Conservation (phyloP, 2,329 filamentous ascomycete species). For the Clonostachys sp. region DNA sequence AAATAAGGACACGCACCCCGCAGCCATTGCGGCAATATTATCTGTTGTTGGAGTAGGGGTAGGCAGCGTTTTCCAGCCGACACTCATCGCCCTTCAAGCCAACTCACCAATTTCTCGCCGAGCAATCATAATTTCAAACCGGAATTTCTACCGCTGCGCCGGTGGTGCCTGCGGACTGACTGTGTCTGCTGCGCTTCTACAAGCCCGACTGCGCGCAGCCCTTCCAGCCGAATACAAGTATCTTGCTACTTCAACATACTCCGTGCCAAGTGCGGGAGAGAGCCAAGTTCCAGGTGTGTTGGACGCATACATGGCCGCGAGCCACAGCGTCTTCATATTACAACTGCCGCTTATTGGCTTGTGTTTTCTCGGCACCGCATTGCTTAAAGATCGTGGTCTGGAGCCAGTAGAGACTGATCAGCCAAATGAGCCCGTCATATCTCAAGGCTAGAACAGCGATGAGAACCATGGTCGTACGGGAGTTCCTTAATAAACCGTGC, state of each 20-base stretch:
- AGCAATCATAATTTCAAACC: conserved; percentile 56
- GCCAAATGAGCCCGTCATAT: too few relatives aligned
- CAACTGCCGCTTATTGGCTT: conserved; percentile 38
- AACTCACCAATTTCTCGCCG: conserved; percentile 51
- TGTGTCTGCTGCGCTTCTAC: conserved; percentile 29
- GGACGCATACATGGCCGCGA: conserved; percentile 46
- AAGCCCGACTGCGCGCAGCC: conserved; percentile 16
- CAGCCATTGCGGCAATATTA: conserved; percentile 44
- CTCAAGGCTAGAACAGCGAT: too few relatives aligned
- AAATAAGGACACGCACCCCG: conserved; percentile 28
- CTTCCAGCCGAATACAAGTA: conserved; percentile 16
- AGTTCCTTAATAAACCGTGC: too few relatives aligned
- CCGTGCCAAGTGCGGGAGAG: conserved; percentile 11
- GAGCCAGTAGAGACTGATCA: not conserved
- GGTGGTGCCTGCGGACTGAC: conserved; percentile 27
- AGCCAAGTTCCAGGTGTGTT: conserved; percentile 6
- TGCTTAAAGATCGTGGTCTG: conserved; percentile 1
- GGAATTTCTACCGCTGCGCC: conserved; percentile 58
- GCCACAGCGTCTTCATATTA: conserved; percentile 49
- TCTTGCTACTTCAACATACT: conserved; percentile 20
- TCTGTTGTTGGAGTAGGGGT: conserved; percentile 44
- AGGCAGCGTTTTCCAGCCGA: conserved; percentile 42
- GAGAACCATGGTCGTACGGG: too few relatives aligned
- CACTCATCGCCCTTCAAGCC: conserved; percentile 52
- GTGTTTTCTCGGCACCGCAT: not conserved